These are phyloP conservation scores for Chrysanthemum makinoi DNA, from an alignment of 129 eudicot species.

Conservation along the genomic window DNA sequence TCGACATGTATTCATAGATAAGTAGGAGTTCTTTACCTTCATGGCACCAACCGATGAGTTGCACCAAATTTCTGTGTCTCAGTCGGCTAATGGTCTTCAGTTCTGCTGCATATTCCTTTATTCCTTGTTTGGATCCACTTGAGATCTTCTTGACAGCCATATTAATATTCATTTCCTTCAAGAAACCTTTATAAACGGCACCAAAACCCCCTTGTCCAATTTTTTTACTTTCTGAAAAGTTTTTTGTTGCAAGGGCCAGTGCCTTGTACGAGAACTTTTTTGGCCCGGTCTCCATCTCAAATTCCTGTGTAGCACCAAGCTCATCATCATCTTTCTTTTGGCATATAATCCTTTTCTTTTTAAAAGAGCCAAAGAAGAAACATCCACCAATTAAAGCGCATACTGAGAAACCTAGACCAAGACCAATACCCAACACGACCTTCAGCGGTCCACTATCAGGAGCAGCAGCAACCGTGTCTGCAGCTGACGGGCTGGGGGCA, in stretches of 20 bases:
- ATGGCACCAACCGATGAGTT: constrained; percentile 57
- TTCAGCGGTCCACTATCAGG: constrained; percentile 1
- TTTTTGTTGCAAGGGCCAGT: constrained; percentile 39
- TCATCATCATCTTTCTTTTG: neutral
- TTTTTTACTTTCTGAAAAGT: constrained; percentile 34
- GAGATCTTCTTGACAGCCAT: constrained; percentile 34
- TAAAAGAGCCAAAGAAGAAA: constrained; percentile 14
- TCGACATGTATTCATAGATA: constrained; percentile 15
- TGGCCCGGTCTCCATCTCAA: constrained; percentile 34
- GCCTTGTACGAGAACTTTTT: constrained; percentile 36
- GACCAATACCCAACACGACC: constrained; percentile 10
- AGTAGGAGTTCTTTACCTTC: constrained; percentile 34
- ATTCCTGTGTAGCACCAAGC: constrained; percentile 15
- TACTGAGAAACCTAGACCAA: constrained; percentile 9
- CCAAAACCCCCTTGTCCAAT: constrained; percentile 47
- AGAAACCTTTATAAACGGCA: constrained; percentile 16
- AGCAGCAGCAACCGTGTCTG: constrained; percentile 2
- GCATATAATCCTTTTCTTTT: constrained; percentile 9
- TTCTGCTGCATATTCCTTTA: constrained; percentile 43
- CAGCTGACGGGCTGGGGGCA: constrained; percentile 6
- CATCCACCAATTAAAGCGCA: constrained; percentile 10
- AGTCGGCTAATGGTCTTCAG: constrained; percentile 44
- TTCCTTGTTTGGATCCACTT: constrained; percentile 41
- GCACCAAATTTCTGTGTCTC: constrained; percentile 47
- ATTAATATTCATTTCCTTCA: constrained; percentile 14